Base-by-base conservation (phyloP, 2,329 filamentous ascomycete genomes). In the Penicillium freii region DNA sequence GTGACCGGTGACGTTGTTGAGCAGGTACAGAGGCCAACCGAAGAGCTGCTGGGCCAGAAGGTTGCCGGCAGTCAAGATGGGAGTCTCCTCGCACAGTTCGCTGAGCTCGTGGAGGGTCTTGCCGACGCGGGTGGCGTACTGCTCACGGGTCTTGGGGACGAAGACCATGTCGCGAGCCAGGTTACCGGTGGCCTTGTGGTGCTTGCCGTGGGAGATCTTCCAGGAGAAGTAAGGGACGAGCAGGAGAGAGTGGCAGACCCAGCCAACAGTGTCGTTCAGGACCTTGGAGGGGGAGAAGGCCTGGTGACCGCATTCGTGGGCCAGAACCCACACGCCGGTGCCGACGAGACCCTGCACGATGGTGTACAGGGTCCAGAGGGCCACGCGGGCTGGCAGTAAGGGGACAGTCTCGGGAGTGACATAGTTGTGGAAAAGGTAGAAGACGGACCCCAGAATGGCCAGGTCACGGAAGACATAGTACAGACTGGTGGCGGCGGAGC, bases 111-210 rank as follows among this genome's bases (percentile, higher is more conserved):
- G 91, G 52, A 83, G 81, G 57, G 92, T 69, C 69, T 83, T 84
- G 70, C 92, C 91, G 59, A 93, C 75, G 58, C 89, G 88, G 60
- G 82, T 83, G 64, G 92, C 91, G 71, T 90, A 92, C 73, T 89
- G 80, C 65, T 94, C 86, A 58, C 92, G 88, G 55, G 92, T 96
- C 78, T 91, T 91, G 59, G 94, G 94, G n/a, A 97, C 83, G 75
- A 97, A 97, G 62, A 97, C 94, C 94, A 99, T 99, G 79, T 99
- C 94, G 67, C 93, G 91, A 79, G 95, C 92, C 80, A 99, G 87
- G 83, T 99, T 86, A 69, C 92, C 94, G 39, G 94, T 99, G 63
- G 92, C 92, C 85, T 97, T 97, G 89, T 99, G 94, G 82, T 99
- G 94, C 86, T 96, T 96, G 81, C 91, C 90, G 81, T 99, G 94